These are phyloP conservation scores for Melocanna baccifera DNA, from an alignment of 176 grass and related monocot genomes.

Conservation along the genomic window DNA sequence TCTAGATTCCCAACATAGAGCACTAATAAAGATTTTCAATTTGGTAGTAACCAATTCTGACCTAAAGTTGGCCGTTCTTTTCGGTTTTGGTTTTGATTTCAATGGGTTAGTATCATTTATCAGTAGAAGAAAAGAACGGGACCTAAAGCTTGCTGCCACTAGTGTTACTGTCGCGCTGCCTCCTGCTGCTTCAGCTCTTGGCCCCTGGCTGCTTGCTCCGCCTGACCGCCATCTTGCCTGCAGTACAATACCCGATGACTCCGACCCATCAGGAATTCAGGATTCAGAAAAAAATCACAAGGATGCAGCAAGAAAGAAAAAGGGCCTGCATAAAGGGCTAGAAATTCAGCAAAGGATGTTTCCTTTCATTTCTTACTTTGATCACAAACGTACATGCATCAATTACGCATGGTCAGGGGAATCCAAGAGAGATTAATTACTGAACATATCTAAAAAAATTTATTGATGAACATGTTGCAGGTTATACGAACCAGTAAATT, in stretches of 20 bases:
- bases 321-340: constrained; percentile 1
- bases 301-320: background rate
- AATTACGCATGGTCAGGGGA: background rate
- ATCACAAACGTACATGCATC: background rate
- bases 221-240: background rate
- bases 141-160: no score
- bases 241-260: background rate
- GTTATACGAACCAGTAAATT: background rate
- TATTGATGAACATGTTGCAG: background rate
- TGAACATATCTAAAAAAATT: no score
- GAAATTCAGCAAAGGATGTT: background rate
- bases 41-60: background rate
- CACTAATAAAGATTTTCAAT: background rate
- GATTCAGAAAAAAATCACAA: background rate
- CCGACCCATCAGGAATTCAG: constrained; percentile 2
- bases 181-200: background rate
- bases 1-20: no score
- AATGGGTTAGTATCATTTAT: no score
- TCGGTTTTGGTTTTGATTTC: no score
- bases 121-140: no score
- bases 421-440: background rate
- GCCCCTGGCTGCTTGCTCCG: background rate
- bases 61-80: background rate
- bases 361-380: background rate
- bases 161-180: constrained; percentile 17